Conservation (phyloP, 2,329 filamentous ascomycete genomes). For the Parasarocladium wereldwijsianum region DNA sequence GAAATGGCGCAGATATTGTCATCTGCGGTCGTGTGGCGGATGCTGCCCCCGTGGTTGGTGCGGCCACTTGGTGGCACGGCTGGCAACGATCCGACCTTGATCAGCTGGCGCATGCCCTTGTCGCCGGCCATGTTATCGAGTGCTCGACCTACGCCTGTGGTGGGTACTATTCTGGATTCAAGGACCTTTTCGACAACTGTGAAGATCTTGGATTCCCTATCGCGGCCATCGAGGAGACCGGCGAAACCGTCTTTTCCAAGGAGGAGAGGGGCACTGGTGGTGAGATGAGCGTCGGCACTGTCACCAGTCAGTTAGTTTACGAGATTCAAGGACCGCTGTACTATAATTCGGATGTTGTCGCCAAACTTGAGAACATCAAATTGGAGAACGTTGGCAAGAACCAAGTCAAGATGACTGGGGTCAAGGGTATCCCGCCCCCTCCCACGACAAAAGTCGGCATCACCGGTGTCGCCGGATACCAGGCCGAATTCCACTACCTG, state of each 20-base stretch:
- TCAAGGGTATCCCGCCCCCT: conserved; percentile 17
- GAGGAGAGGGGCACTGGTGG: conserved; percentile 16
- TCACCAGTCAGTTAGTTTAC: conserved; percentile 20
- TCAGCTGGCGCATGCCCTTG: conserved; percentile 28
- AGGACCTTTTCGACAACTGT: conserved; percentile 10
- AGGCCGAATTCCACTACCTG: conserved; percentile 27
- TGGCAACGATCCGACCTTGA: conserved; percentile 32
- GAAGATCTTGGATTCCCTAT: conserved; percentile 17
- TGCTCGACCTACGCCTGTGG: conserved; percentile 38
- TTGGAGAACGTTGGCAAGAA: conserved; percentile 29
- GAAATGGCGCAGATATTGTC: conserved; percentile 15
- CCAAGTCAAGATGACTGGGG: conserved; percentile 16
- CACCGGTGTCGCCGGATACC: conserved; percentile 24
- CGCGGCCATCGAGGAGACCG: conserved; percentile 16
- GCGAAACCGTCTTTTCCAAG: conserved; percentile 18
- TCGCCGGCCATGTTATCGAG: conserved; percentile 37
- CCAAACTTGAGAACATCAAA: conserved; percentile 8
- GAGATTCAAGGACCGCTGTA: conserved; percentile 26
- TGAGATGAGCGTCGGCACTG: conserved; percentile 16
- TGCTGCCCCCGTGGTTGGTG: conserved; percentile 34
- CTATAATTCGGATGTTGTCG: conserved; percentile 25
- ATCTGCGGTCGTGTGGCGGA: conserved; percentile 31
- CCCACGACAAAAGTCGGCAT: conserved; percentile 22
- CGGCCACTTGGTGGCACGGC: conserved; percentile 37
- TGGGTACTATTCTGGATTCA: conserved; percentile 34